These are phyloP conservation scores for Trichoderma lentiforme DNA, from an alignment of 2,329 filamentous ascomycete genomes.

Conservation along the genomic window DNA sequence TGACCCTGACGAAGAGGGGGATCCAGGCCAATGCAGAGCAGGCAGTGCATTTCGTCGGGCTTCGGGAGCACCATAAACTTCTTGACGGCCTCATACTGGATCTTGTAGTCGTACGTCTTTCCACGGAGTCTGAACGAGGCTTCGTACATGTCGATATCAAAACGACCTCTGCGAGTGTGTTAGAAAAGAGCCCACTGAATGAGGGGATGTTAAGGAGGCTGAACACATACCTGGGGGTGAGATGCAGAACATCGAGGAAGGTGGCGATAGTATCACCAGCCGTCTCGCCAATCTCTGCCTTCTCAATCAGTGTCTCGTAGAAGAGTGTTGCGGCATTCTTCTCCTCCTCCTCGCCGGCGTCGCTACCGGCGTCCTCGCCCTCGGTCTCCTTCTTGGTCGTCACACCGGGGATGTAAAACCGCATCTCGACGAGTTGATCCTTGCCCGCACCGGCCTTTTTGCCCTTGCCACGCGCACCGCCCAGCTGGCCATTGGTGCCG, in stretches of 20 bases:
- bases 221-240: conserved; percentile 73
- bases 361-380: conserved; percentile 69
- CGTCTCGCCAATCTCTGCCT: conserved; percentile 97
- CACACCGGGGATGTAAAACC: conserved; percentile 95
- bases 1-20: conserved; percentile 94
- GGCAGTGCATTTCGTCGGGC: conserved; percentile 93
- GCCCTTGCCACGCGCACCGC: conserved; percentile 71
- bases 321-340: conserved; percentile 96
- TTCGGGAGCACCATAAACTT: conserved; percentile 99
- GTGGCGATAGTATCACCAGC: conserved; percentile 98
- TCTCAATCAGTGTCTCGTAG: conserved; percentile 96
- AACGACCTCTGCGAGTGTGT: conserved; percentile 70
- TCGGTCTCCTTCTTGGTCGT: conserved; percentile 69
- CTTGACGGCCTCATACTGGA: conserved; percentile 95
- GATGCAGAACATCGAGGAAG: conserved; percentile 93
- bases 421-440: conserved; percentile 96
- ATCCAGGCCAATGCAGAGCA: conserved; percentile 92
- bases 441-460: conserved; percentile 85
- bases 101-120: conserved; percentile 99
- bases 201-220: neutral
- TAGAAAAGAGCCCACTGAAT: neutral
- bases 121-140: conserved; percentile 93
- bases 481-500: conserved; percentile 68
- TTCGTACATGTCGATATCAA: conserved; percentile 99
- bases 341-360: conserved; percentile 58